These are phyloP conservation scores for Esteya vermicola DNA, from an alignment of 2,329 filamentous ascomycete species.

Conservation along the genomic window DNA sequence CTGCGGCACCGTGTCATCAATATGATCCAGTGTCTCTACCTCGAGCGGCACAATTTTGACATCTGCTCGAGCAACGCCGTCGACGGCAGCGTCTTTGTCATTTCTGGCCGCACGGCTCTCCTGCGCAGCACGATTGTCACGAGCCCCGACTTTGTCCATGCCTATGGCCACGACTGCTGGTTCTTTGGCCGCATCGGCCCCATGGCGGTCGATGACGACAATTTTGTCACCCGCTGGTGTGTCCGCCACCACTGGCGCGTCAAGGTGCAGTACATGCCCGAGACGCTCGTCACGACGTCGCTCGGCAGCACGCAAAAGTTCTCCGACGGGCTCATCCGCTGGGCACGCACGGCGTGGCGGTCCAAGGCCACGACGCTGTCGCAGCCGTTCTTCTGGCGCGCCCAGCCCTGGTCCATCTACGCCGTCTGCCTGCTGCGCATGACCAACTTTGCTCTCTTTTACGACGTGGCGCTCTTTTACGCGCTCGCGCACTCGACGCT, in stretches of 20 bases:
- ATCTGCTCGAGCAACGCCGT: slow-evolving; percentile 38
- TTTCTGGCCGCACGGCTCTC: slow-evolving; percentile 39
- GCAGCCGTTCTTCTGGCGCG: slow-evolving; percentile 21
- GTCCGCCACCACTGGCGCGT: slow-evolving; percentile 36
- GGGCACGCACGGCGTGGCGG: slow-evolving; percentile 44
- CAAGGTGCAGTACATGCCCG: slow-evolving; percentile 35
- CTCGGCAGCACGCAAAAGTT: slow-evolving; percentile 34
- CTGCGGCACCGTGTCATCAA: slow-evolving; percentile 28
- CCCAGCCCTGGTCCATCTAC: slow-evolving; percentile 37
- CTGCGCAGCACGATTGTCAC: slow-evolving; percentile 36
- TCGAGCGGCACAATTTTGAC: slow-evolving; percentile 49
- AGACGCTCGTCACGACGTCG: slow-evolving; percentile 34
- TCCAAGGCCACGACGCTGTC: slow-evolving; percentile 36
- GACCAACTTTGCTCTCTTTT: slow-evolving; percentile 40
- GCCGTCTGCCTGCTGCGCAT: slow-evolving; percentile 39
- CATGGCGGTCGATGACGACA: slow-evolving; percentile 45
- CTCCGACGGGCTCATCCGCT: slow-evolving; percentile 36
- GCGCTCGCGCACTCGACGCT: slow-evolving; percentile 11
- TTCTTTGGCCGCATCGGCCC: slow-evolving; percentile 27
- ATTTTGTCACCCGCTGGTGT: slow-evolving; percentile 42
- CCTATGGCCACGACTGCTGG: slow-evolving; percentile 36
- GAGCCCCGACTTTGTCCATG: slow-evolving; percentile 23
- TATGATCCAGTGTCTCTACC: slow-evolving; percentile 42
- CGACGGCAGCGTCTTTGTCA: slow-evolving; percentile 43
- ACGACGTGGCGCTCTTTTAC: slow-evolving; percentile 29